These are phyloP conservation scores for Crithidia thermophila DNA, from an alignment of 208 protist genomes.

Conservation along the genomic window DNA sequence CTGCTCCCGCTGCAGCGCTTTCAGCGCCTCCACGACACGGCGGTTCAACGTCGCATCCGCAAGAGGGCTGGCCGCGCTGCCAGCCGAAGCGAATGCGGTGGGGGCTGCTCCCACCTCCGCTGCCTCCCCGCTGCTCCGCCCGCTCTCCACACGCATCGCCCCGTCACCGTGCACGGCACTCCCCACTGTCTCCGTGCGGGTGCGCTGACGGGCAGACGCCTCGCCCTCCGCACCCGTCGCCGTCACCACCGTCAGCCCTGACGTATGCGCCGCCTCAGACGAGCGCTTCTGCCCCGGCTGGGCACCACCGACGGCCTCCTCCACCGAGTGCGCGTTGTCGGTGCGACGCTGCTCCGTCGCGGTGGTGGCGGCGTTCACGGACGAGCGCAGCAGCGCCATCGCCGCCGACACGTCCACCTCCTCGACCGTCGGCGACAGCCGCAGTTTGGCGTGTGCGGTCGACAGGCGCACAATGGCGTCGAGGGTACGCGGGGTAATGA, in stretches of 20 bases:
- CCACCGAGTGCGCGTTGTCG: slow-evolving; percentile 56
- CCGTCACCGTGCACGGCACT: neutral
- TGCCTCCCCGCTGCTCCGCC: neutral
- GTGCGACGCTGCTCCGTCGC: slow-evolving; percentile 68
- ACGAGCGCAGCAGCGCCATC: slow-evolving; percentile 79
- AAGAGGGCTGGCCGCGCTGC: neutral
- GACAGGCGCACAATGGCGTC: slow-evolving; percentile 97
- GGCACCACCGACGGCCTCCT: slow-evolving; percentile 30
- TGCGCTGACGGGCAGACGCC: neutral
- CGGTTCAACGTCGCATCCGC: slow-evolving; percentile 31
- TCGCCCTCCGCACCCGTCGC: neutral
- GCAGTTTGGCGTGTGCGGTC: slow-evolving; percentile 95
- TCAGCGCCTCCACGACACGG: slow-evolving; percentile 53
- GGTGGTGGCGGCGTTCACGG: slow-evolving; percentile 79
- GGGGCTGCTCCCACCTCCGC: neutral
- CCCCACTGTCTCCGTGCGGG: neutral
- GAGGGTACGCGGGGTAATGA: slow-evolving; percentile 96
- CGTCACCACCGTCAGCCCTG: neutral
- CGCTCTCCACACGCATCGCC: neutral
- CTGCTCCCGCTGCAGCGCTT: slow-evolving; percentile 73
- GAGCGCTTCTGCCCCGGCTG: slow-evolving; percentile 26
- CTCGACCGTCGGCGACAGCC: slow-evolving; percentile 83
- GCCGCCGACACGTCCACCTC: slow-evolving; percentile 89
- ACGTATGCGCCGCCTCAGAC: neutral
- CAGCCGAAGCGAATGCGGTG: neutral